phyloP scores from a whole-genome alignment of 2,329 filamentous ascomycete species.

The Trichophyton rubrum region DNA sequence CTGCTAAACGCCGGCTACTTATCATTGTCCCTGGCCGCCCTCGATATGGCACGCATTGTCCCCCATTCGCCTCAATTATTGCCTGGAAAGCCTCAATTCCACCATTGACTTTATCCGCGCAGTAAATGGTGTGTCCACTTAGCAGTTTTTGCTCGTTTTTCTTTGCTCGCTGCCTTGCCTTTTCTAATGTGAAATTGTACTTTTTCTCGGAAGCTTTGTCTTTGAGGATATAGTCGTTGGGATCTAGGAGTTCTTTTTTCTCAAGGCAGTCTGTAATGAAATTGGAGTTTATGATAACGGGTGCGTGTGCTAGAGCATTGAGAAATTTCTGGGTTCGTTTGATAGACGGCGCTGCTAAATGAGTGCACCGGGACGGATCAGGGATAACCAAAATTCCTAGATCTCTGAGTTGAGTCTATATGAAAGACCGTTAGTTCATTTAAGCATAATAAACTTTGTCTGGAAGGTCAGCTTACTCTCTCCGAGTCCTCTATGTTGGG shows the following conservation, averaged over 20 bases:
- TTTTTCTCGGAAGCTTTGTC: conserved; percentile 63
- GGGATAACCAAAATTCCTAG: conserved; percentile 71
- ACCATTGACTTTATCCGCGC: conserved; percentile 65
- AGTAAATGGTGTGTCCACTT: conserved; percentile 66
- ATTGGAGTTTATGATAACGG: conserved; percentile 59
- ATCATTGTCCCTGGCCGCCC: conserved; percentile 58
- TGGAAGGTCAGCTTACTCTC: conserved; percentile 45
- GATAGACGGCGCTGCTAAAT: conserved; percentile 75
- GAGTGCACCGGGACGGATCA: conserved; percentile 64
- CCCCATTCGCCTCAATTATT: conserved; percentile 82
- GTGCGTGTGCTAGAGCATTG: conserved; percentile 68
- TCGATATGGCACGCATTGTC: conserved; percentile 63
- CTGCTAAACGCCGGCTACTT: conserved; percentile 42
- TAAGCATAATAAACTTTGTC: conserved; percentile 4
- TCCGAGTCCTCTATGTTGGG: conserved; percentile 65
- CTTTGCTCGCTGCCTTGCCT: conserved; percentile 57
- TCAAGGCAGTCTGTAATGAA: conserved; percentile 71
- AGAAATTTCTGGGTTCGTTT: conserved; percentile 92
- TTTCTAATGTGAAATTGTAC: conserved; percentile 55
- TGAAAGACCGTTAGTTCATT: background rate
- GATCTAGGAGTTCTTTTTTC: conserved; percentile 50
- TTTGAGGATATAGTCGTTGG: conserved; percentile 53
- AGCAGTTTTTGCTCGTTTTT: conserved; percentile 67
- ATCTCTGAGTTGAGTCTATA: conserved; percentile 63
- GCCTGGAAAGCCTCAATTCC: conserved; percentile 72